Conservation (phyloP, 208 protist species). For the Leishmania tropica region DNA sequence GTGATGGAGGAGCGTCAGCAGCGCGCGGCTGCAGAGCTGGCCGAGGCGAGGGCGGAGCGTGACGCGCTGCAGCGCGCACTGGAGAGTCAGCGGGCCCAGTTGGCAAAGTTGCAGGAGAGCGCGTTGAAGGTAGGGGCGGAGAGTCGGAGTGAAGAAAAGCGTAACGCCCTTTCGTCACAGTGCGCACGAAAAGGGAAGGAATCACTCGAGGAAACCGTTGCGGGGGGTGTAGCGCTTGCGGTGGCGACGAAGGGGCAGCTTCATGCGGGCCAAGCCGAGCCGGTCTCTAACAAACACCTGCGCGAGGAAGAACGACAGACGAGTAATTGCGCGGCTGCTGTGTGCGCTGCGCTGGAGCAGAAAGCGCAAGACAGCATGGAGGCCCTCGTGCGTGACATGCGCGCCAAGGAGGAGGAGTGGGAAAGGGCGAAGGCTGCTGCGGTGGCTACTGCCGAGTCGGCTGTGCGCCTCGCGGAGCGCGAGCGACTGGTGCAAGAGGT, state of each 20-base stretch:
- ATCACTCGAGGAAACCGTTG: not conserved
- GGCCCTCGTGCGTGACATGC: not conserved
- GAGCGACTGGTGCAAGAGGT: slow-evolving; percentile 27
- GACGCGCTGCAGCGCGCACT: slow-evolving; percentile 17
- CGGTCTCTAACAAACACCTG: not conserved
- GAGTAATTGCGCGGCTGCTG: not conserved
- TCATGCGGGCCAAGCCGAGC: slow-evolving; percentile 1
- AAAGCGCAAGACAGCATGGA: slow-evolving; percentile 15
- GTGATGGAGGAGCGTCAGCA: slow-evolving; percentile 27
- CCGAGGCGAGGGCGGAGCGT: slow-evolving; percentile 17
- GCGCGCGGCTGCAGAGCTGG: slow-evolving; percentile 16
- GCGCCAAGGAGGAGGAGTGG: slow-evolving; percentile 9
- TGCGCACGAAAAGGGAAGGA: slow-evolving; percentile 3
- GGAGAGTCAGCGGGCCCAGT: not conserved
- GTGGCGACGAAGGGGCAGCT: not conserved
- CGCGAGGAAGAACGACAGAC: slow-evolving; percentile 10
- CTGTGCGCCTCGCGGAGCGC: slow-evolving; percentile 22
- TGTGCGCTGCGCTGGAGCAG: slow-evolving; percentile 10
- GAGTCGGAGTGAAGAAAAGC: not conserved
- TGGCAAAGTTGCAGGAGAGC: not conserved
- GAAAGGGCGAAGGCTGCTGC: slow-evolving; percentile 8
- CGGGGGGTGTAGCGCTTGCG: not conserved
- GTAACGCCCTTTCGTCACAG: not conserved
- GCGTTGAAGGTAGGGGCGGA: not conserved
- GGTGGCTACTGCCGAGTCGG: not conserved